Base-by-base conservation (phyloP, 2,329 filamentous ascomycete genomes). In the Septoria linicola region DNA sequence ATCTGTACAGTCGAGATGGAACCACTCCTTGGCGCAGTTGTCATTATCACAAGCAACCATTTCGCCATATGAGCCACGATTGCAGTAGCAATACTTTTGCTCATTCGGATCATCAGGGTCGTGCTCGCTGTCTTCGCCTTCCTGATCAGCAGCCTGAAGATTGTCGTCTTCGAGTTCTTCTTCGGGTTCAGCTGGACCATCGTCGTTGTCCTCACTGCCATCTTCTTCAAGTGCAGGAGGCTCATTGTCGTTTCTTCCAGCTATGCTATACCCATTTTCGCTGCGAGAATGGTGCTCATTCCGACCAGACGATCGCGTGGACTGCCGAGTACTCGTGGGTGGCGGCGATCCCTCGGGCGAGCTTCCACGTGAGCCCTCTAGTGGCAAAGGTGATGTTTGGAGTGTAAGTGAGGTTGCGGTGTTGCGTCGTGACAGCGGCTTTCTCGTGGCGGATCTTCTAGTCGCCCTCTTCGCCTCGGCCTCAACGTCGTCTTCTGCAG, bases 1-100 rank as follows among this genome's bases (percentile, higher is more conserved):
- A 16, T 80, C 79, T 44, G 84, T 80, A 60, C 82, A 85, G 34
- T 76, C 79, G 66, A 83, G 76, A 72, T 85, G 82, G 67, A 85
- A 85, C 82, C 82, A 85, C 65, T 85, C 81, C 56, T 80, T 78
- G 10, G 78, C 76, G 68, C 82, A 85, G 50, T 76, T 72, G 31
- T 82, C 80, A 63, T 85, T 84, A 66, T 85, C 82, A 62, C 82
- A 85, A 10, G 80, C 82, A 34, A 85, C 79, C 82, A 85, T 85
- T 62, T 83, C 80, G 14, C 82, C 82, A 63, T 83, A 84, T 57
- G 77, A 81, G 31, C 84, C 81, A 56, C 80, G 79, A 42, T 81
- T 80, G 63, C 82, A 85, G 58, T 82, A 83, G 68, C 82, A 85
- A 64, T 85, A 85, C 34, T 80, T 78, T 54, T 80, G 80, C 55